Percentiles rank a stretch among this genome's conserved stretches.
Conservation (phyloP, 2,329 filamentous ascomycete genomes). For the Aspergillus candidus region DNA sequence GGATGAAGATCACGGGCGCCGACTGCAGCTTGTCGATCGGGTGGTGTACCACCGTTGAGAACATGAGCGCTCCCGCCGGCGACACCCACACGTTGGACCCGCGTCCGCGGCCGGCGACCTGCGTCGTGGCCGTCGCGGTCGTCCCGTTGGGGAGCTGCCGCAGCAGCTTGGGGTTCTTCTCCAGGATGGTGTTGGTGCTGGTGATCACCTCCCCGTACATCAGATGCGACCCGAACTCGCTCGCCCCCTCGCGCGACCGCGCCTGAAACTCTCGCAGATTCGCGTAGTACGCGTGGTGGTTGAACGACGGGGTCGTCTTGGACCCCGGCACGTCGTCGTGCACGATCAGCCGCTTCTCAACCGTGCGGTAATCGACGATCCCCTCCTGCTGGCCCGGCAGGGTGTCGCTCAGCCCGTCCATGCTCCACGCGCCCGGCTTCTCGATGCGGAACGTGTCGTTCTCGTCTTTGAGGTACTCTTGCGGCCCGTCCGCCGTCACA, state of each 20-base stretch:
- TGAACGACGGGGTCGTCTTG: conserved; percentile 77
- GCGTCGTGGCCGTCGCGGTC: conserved; percentile 77
- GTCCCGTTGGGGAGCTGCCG: conserved; percentile 76
- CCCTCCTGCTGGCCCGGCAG: conserved; percentile 50
- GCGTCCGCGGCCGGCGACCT: conserved; percentile 80
- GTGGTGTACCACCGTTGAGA: conserved; percentile 84
- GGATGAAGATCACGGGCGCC: conserved; percentile 84
- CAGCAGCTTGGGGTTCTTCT: conserved; percentile 82
- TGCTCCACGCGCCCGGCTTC: conserved; percentile 56
- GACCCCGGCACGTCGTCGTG: conserved; percentile 66
- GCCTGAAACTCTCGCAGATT: conserved; percentile 63
- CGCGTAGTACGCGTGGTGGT: conserved; percentile 71
- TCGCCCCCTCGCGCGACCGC: conserved; percentile 50
- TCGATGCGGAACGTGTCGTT: conserved; percentile 78
- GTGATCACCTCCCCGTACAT: conserved; percentile 90
- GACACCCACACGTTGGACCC: conserved; percentile 94
- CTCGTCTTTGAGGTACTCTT: conserved; percentile 70
- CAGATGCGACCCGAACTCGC: conserved; percentile 67
- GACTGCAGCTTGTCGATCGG: conserved; percentile 62
- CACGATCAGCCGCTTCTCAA: conserved; percentile 67
- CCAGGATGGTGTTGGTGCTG: conserved; percentile 86
- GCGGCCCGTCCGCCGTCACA: conserved; percentile 58
- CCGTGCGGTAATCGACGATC: conserved; percentile 66
- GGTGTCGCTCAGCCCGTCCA: conserved; percentile 51
- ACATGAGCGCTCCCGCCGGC: conserved; percentile 77